Percentiles rank a stretch among this genome's conserved stretches.
phyloP scores from a whole-genome alignment of 176 grass and related monocot species.

The Metroxylon sagu region DNA sequence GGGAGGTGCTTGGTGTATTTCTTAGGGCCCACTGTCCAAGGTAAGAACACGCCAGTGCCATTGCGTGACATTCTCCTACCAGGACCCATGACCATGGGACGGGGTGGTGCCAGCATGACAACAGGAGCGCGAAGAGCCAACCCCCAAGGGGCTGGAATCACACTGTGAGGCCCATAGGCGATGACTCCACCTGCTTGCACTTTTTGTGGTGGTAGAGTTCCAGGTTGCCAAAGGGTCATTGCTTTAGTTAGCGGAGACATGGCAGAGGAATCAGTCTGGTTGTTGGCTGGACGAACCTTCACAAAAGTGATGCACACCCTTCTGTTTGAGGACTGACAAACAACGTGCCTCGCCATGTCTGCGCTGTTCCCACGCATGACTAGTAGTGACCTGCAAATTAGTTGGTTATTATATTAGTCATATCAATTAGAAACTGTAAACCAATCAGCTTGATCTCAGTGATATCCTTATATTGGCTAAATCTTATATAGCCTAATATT shows the following conservation, averaged over 20 bases:
- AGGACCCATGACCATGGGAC: conserved; percentile 44
- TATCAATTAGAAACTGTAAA: too few species aligned
- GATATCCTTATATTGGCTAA: too few species aligned
- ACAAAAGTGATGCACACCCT: conserved; percentile 9
- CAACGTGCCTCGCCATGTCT: conserved; percentile 9
- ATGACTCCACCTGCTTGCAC: neutral
- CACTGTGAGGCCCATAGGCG: neutral
- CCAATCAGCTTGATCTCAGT: too few species aligned
- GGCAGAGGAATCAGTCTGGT: neutral
- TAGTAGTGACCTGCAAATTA: conserved; percentile 45
- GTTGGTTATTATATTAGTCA: neutral
- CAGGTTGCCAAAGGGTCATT: conserved; percentile 7
- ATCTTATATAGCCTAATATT: too few species aligned
- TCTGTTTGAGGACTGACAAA: neutral
- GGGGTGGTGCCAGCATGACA: conserved; percentile 57
- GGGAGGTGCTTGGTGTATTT: conserved; percentile 91
- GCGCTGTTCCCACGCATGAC: conserved; percentile 8
- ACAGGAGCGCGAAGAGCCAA: conserved; percentile 61
- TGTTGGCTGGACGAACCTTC: neutral
- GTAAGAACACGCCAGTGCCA: conserved; percentile 97
- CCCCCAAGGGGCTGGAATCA: conserved; percentile 21
- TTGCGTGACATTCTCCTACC: conserved; percentile 51
- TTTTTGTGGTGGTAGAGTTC: neutral
- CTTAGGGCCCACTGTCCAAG: conserved; percentile 87
- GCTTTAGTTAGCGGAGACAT: neutral